Evolutionary conservation across 2,329 filamentous ascomycete genomes (phyloP), one percentile per base, ranked within the genome.

Genomic region (Bipolaris oryzae): DNA sequence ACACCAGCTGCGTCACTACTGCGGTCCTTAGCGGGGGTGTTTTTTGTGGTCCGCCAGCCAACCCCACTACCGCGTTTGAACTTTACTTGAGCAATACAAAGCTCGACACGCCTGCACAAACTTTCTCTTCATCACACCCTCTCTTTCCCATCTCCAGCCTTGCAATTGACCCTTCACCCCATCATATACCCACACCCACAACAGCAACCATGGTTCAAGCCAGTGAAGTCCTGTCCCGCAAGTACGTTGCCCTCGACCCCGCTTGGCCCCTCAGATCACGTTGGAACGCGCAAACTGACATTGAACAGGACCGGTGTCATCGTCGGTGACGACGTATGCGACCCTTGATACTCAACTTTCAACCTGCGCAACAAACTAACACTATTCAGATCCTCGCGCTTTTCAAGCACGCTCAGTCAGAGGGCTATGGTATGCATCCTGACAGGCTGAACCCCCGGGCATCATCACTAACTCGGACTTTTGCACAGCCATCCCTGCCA

Each of bases 321-420:
- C 77, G 82, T 84, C 69, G 87, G 87, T 70, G 86, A 88, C 68
- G 86, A 89, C 77, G 85, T 88, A 65, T 54, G 66, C 67, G 63
- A 78, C 76, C n/a, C 45, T 90, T 96, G 74, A 96, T 97, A 84
- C 85, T 16, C 18, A 21, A 23, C n/a, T 25, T 11, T 44, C 33
- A 20, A 15, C 21, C 31, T 16, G 41, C 43, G 16, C 41, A 38
- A 18, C 11, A 6, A 31, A 31, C 23, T 52, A 21, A 52, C 41
- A 37, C 16, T 20, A 4, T 15, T 13, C 41, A 52, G 50, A 25
- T 56, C 42, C 39, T 52, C 48, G 43, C 46, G 42, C 55, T 57
- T 15, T 57, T 57, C 55, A 57, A 93, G 80, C 91, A 97, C 80
- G 91, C 91, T 68, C 89, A 93, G 78, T 85, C 95, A 83, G 85